Conservation (phyloP, 331 rosid genomes). For the Prunus yedoensis region DNA sequence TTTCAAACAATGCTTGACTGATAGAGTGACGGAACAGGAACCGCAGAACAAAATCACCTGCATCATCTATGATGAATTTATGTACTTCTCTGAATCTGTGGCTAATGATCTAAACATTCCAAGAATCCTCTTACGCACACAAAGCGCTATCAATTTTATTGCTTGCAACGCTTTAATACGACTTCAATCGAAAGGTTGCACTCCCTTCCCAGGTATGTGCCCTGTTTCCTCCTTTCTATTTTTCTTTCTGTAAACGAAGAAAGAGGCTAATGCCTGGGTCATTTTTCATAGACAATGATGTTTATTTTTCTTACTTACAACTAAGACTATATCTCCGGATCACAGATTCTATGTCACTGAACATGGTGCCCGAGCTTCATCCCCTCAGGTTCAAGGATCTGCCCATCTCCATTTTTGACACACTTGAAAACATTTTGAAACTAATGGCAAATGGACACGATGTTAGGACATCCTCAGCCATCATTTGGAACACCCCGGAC, state of each 20-base stretch:
- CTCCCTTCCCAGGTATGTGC: slow-evolving; percentile 6
- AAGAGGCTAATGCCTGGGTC: not conserved
- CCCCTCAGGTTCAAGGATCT: slow-evolving; percentile 9
- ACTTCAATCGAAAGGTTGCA: not conserved
- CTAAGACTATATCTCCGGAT: not conserved
- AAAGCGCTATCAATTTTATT: not conserved
- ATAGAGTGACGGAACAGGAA: not conserved
- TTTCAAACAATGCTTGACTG: slow-evolving; percentile 13
- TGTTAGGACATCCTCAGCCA: not conserved
- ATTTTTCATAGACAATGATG: not conserved
- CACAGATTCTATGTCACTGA: not conserved
- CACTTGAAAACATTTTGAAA: not conserved
- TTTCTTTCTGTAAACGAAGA: not conserved
- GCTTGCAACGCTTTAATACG: not conserved
- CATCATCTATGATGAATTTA: slow-evolving; percentile 22
- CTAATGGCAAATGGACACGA: not conserved
- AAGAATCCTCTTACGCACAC: slow-evolving; percentile 23
- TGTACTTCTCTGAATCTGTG: slow-evolving; percentile 21
- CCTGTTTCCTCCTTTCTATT: no score
- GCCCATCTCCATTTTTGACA: not conserved
- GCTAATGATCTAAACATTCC: slow-evolving; percentile 17
- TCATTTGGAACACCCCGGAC: slow-evolving; percentile 33
- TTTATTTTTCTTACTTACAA: not conserved
- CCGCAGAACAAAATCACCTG: not conserved
- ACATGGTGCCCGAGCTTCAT: not conserved